phyloP scores from a whole-genome alignment of 2,329 filamentous ascomycete species.

The Aphanocladium album region DNA sequence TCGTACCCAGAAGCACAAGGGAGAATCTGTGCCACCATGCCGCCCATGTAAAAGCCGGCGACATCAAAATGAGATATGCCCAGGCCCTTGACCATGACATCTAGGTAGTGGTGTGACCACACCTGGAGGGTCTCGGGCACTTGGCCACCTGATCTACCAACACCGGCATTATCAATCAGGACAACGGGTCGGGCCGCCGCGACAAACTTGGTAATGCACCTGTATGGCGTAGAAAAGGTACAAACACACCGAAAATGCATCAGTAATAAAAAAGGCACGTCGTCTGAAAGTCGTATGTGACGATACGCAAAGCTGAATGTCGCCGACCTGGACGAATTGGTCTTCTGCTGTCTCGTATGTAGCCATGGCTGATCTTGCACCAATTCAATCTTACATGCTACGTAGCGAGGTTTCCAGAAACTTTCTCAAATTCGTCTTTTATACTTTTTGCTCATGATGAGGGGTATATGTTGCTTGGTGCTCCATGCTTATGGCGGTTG shows the following conservation, averaged over 20 bases:
- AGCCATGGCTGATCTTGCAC: slow-evolving; percentile 20
- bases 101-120: slow-evolving; percentile 30
- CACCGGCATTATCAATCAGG: slow-evolving; percentile 43
- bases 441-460: neutral
- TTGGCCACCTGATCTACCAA: slow-evolving; percentile 39
- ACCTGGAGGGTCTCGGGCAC: slow-evolving; percentile 28
- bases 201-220: too few species aligned
- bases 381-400: neutral
- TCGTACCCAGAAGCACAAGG: slow-evolving; percentile 40
- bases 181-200: slow-evolving; percentile 37
- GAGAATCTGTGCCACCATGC: slow-evolving; percentile 41
- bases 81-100: slow-evolving; percentile 30
- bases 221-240: too few species aligned
- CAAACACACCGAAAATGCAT: slow-evolving; percentile 27
- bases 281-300: neutral
- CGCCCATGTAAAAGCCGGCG: slow-evolving; percentile 48
- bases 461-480: neutral
- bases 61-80: slow-evolving; percentile 38
- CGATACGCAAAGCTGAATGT: slow-evolving; percentile 22
- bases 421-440: neutral
- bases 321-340: slow-evolving; percentile 25
- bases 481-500: neutral
- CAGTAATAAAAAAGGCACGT: slow-evolving; percentile 15
- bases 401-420: neutral
- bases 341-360: slow-evolving; percentile 26